A percentile compares a stretch with the other conserved stretches of the same genome.
Conservation (phyloP, 768 basidiomycete species). For the Boletus insuetus region DNA sequence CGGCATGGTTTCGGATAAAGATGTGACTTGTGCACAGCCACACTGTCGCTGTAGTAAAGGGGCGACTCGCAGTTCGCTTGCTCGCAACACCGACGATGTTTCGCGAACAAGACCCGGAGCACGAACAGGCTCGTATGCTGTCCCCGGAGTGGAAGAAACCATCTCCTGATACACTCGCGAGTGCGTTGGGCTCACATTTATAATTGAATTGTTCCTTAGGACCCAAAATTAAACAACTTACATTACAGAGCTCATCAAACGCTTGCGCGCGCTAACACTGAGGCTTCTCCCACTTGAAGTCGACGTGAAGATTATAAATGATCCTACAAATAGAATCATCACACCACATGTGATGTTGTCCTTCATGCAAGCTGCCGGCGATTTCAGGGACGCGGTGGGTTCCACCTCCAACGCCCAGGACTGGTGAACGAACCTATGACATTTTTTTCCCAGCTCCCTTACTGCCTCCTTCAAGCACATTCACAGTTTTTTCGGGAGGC, state of each 20-base stretch:
- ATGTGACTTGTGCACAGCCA: conserved; percentile 29
- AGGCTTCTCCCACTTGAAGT: conserved; percentile 82
- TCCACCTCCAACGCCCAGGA: neutral
- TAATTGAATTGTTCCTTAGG: too few relatives aligned
- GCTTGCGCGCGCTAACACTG: conserved; percentile 73
- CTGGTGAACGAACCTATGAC: neutral
- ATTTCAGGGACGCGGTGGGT: conserved; percentile 80
- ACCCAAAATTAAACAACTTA: neutral
- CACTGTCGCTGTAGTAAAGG: neutral
- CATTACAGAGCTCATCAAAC: conserved; percentile 69
- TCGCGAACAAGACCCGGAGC: conserved; percentile 25
- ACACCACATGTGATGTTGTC: conserved; percentile 77
- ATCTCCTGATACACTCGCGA: conserved; percentile 71
- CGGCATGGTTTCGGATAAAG: conserved; percentile 42
- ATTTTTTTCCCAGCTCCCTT: conserved; percentile 60
- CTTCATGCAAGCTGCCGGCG: conserved; percentile 79
- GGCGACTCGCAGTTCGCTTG: neutral
- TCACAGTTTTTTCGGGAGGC: conserved; percentile 83
- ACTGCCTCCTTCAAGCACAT: conserved; percentile 72
- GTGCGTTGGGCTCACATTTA: conserved; percentile 40
- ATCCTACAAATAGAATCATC: conserved; percentile 80
- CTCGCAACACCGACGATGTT: conserved; percentile 8
- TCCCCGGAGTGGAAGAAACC: conserved; percentile 50
- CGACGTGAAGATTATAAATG: conserved; percentile 57
- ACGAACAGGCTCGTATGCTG: conserved; percentile 45